Conservation (phyloP, 2,329 filamentous ascomycete species). For the Trichoderma citrinoviride region DNA sequence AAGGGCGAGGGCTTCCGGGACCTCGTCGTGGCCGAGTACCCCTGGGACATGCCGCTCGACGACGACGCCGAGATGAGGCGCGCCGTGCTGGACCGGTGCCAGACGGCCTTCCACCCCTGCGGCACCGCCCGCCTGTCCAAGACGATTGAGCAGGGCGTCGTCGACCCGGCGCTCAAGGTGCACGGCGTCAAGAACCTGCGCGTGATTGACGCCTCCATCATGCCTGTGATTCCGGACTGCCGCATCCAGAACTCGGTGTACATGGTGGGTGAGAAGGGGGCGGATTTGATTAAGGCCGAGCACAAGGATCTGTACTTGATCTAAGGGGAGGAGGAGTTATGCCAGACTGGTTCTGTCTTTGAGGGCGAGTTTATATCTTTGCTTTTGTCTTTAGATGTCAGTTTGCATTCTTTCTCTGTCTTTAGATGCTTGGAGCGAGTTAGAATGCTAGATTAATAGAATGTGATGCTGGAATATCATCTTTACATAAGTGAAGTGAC, state of each 20-base stretch:
- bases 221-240: conserved; percentile 55
- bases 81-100: conserved; percentile 55
- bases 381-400: background rate
- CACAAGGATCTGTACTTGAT: conserved; percentile 23
- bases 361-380: no score
- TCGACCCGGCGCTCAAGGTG: conserved; percentile 51
- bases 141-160: conserved; percentile 50
- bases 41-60: conserved; percentile 57
- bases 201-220: conserved; percentile 55
- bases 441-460: background rate
- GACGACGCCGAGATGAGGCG: conserved; percentile 56
- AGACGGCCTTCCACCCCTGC: conserved; percentile 59
- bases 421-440: background rate
- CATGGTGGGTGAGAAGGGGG: conserved; percentile 55
- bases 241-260: conserved; percentile 61
- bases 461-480: background rate
- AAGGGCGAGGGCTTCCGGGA: conserved; percentile 57
- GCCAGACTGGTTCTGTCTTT: no score
- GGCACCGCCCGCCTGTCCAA: conserved; percentile 54
- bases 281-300: conserved; percentile 25
- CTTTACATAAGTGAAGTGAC: background rate
- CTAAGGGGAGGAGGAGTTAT: background rate
- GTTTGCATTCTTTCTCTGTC: background rate
- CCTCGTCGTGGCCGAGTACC: conserved; percentile 53
- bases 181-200: conserved; percentile 53